A percentile compares a stretch with the other conserved stretches of the same genome.
These are phyloP conservation scores for Ascochyta clinopodiicola DNA, from an alignment of 2,329 filamentous ascomycete genomes.

Conservation along the genomic window DNA sequence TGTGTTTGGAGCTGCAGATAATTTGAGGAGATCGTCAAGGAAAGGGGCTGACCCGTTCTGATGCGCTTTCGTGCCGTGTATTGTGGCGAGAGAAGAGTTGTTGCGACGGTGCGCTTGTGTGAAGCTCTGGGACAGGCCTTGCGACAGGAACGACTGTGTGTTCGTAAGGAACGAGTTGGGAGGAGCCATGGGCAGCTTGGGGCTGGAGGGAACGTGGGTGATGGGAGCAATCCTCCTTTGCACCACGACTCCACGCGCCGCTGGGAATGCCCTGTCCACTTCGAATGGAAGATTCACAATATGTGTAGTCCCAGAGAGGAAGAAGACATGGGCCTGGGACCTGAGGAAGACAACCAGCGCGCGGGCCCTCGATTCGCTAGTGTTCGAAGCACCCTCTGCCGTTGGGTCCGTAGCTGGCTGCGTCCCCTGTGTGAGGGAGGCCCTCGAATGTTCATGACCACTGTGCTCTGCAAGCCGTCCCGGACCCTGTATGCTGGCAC, in stretches of 20 bases:
- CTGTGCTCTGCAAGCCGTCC: conserved; percentile 21
- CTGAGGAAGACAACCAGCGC: conserved; percentile 91
- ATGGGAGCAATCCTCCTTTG: conserved; percentile 74
- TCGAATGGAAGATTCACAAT: conserved; percentile 94
- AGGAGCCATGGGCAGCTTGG: conserved; percentile 63
- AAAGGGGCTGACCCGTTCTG: conserved; percentile 35
- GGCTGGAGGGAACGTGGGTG: conserved; percentile 44
- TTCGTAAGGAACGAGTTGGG: conserved; percentile 80
- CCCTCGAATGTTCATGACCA: conserved; percentile 23
- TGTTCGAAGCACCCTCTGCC: conserved; percentile 23
- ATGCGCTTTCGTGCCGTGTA: conserved; percentile 28
- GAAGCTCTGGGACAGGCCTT: conserved; percentile 57
- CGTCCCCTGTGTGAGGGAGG: conserved; percentile 42
- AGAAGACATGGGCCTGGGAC: conserved; percentile 92
- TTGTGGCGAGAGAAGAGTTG: conserved; percentile 37
- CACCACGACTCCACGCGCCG: conserved; percentile 81
- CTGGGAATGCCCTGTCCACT: conserved; percentile 83
- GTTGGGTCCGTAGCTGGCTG: conserved; percentile 41
- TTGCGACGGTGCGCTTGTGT: conserved; percentile 40
- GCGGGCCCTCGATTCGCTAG: conserved; percentile 43
- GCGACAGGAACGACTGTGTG: conserved; percentile 55
- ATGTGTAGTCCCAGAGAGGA: conserved; percentile 85
- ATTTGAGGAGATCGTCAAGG: conserved; percentile 42
- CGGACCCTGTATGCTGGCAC: conserved; percentile 15
- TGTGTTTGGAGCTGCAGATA: conserved; percentile 29